phyloP scores from a whole-genome alignment of 164 flowering plant genomes.

The Liquidambar formosana region DNA sequence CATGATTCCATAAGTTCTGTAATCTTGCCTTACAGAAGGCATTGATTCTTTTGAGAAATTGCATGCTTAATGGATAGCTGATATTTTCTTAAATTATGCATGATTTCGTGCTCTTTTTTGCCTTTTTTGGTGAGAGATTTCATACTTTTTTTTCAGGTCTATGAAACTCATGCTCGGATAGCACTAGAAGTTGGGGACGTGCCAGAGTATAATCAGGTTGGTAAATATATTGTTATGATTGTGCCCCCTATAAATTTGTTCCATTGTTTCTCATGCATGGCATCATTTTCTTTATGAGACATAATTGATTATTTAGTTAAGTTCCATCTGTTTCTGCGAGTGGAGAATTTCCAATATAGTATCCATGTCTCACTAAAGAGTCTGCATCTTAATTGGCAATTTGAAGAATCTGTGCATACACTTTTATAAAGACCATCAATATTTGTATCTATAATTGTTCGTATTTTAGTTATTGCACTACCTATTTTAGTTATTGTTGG shows the following conservation, averaged over 20 bases:
- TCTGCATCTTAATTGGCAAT: not conserved
- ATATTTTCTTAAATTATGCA: not conserved
- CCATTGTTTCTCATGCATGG: not conserved
- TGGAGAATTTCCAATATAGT: not conserved
- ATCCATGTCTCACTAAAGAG: not conserved
- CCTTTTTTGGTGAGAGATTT: too few species aligned
- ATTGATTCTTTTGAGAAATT: not conserved
- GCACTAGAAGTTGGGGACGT: slow-evolving; percentile 90
- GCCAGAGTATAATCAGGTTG: slow-evolving; percentile 95
- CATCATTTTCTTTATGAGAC: not conserved
- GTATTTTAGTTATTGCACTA: not conserved
- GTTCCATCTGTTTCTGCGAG: not conserved
- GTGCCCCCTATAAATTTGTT: not conserved
- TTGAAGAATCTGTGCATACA: not conserved
- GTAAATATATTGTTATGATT: slow-evolving; percentile 8
- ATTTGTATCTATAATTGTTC: not conserved
- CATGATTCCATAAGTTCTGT: too few species aligned
- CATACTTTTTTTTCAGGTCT: slow-evolving; percentile 58
- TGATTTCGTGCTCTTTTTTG: too few species aligned
- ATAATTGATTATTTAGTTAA: not conserved
- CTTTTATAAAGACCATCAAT: not conserved
- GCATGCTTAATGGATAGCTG: not conserved
- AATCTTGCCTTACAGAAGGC: too few species aligned
- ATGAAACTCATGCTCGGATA: slow-evolving; percentile 97
- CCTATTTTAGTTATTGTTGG: not conserved